These are phyloP conservation scores for Alternaria gansuensis DNA, from an alignment of 2,329 filamentous ascomycete genomes.

Conservation along the genomic window DNA sequence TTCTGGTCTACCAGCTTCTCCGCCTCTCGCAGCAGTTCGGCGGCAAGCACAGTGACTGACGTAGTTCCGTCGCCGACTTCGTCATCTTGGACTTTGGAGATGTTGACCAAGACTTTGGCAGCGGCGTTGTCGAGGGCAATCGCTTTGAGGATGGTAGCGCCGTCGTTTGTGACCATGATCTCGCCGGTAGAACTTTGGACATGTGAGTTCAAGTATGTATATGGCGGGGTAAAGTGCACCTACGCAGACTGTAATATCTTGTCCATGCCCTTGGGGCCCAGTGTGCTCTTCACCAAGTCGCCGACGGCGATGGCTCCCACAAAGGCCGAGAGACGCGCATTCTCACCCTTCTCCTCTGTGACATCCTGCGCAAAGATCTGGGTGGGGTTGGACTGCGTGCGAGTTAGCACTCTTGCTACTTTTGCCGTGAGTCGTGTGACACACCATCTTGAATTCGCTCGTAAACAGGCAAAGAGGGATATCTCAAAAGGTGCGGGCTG, in stretches of 20 bases:
- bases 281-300: slow-evolving; percentile 94
- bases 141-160: slow-evolving; percentile 96
- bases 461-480: slow-evolving; percentile 42
- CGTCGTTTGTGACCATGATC: slow-evolving; percentile 98
- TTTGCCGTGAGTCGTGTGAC: slow-evolving; percentile 6
- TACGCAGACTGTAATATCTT: slow-evolving; percentile 97
- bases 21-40: slow-evolving; percentile 92
- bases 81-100: slow-evolving; percentile 98
- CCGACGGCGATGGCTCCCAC: slow-evolving; percentile 98
- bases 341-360: slow-evolving; percentile 97
- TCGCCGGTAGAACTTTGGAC: slow-evolving; percentile 82
- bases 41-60: slow-evolving; percentile 94
- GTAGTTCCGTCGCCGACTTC: slow-evolving; percentile 98
- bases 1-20: slow-evolving; percentile 98
- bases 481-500: slow-evolving; percentile 43
- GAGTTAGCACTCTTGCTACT: slow-evolving; percentile 23
- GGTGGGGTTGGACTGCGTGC: slow-evolving; percentile 72
- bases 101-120: slow-evolving; percentile 97
- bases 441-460: slow-evolving; percentile 44
- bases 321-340: slow-evolving; percentile 97
- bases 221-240: slow-evolving; percentile 49
- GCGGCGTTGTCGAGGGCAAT: slow-evolving; percentile 98
- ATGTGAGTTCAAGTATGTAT: slow-evolving; percentile 34
- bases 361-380: slow-evolving; percentile 99
- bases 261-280: slow-evolving; percentile 99